Evolutionary conservation across 148 eudicot genomes (phyloP), one percentile per base, ranked within the genome.

Genomic region (Agrostemma githago): DNA sequence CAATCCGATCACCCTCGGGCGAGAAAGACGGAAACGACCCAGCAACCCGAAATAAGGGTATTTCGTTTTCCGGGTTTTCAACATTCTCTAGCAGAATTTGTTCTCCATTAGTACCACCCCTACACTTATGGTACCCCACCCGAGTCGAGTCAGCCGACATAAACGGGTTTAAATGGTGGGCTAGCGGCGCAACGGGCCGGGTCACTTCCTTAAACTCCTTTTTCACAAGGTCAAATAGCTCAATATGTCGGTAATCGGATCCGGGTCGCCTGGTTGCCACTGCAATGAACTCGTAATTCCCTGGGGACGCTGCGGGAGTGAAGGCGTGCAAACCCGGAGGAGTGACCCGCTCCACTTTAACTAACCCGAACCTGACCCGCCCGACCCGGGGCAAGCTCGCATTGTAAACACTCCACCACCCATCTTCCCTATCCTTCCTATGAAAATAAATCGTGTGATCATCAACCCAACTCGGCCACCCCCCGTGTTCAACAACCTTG

Each of bases 391-490:
- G 83, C 2, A 89, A 80, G 58, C 21, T 58, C 51, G 87, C 97
- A 73, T 76, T 78, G 66, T 83, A 89, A 26, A 91, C 82, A 65
- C 97, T 87, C 98, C 98, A 94, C 98, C 98, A 94, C 34, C 92
- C 90, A 43, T 91, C 87, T 1, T 66, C 91, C 0, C 77, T 83
- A 16, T 84, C 78, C 71, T 85, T 82, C 63, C 97, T 80, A 66
- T 94, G 98, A 72, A 94, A 94, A 53, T 86, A 91, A 37, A 93
- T 48, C 40, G 87, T 89, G 4, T 77, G 72, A 14, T 93, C 98
- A 19, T 88, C 91, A 0, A 81, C 91, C 97, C 97, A 93, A 58
- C 84, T 76, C 80, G 98, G 98, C 98, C 98, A 93, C 44, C 98
- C 98, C 9, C 97, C 97, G 63, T 83, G 91, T 68, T 91, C 90